These are phyloP conservation scores for Thelephora aurantiotincta DNA, from an alignment of 768 basidiomycete species.

Conservation along the genomic window DNA sequence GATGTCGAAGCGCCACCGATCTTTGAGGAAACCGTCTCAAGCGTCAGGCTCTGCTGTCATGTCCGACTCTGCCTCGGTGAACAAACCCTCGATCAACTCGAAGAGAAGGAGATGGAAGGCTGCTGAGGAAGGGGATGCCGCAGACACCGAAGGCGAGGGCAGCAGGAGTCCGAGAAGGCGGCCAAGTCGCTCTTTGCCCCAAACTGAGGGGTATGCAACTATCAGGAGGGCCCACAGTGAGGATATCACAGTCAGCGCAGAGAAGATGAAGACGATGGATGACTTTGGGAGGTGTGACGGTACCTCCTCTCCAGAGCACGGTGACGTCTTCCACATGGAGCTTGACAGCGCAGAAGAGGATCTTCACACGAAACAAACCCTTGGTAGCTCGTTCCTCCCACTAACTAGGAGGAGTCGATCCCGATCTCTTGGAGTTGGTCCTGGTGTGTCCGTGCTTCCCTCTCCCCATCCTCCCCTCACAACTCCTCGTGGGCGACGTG, in stretches of 20 bases:
- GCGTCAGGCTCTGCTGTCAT: slow-evolving; percentile 17
- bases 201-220: slow-evolving; percentile 21
- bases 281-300: background rate
- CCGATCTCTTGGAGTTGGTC: slow-evolving; percentile 21
- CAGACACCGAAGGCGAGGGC: slow-evolving; percentile 25
- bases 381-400: background rate
- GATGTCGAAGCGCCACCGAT: slow-evolving; percentile 31
- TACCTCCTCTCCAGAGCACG: background rate
- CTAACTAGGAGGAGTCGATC: slow-evolving; percentile 23
- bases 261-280: slow-evolving; percentile 6
- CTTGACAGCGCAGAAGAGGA: background rate
- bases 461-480: slow-evolving; percentile 3
- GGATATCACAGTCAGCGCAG: slow-evolving; percentile 26
- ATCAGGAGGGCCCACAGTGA: slow-evolving; percentile 37
- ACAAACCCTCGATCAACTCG: slow-evolving; percentile 14
- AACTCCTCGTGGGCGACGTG: slow-evolving; percentile 1
- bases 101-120: slow-evolving; percentile 19
- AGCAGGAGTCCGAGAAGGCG: slow-evolving; percentile 3
- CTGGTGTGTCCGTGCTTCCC: slow-evolving; percentile 12
- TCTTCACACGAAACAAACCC: background rate
- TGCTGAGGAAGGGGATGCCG: slow-evolving; percentile 29
- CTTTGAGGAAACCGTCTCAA: slow-evolving; percentile 14
- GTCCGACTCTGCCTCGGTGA: slow-evolving; percentile 11
- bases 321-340: background rate
- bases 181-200: slow-evolving; percentile 7